A percentile compares a stretch with the other conserved stretches of the same genome.
Evolutionary conservation across 768 basidiomycete genomes (phyloP).

Genomic region (Tylopilus balloui): DNA sequence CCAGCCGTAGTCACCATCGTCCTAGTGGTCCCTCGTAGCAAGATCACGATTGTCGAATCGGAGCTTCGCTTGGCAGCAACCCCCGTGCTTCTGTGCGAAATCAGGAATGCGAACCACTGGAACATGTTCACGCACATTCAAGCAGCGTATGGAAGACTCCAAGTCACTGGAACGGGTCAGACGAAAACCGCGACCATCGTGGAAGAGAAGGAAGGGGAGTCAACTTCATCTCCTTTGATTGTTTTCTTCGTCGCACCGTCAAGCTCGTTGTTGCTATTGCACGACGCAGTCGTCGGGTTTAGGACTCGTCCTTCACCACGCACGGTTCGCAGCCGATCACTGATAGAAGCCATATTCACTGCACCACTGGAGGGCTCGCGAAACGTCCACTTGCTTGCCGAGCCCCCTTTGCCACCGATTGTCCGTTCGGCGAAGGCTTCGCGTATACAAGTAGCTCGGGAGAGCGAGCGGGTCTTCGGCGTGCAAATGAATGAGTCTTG

Average conservation of each 20-base stretch:
- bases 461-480: slow-evolving; percentile 12
- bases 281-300: slow-evolving; percentile 15
- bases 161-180: slow-evolving; percentile 14
- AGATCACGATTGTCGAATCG: slow-evolving; percentile 19
- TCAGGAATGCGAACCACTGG: slow-evolving; percentile 8
- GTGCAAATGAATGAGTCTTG: slow-evolving; percentile 15
- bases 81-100: slow-evolving; percentile 25
- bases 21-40: slow-evolving; percentile 31
- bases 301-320: slow-evolving; percentile 18
- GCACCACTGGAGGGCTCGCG: slow-evolving; percentile 15
- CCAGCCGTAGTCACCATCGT: slow-evolving; percentile 32
- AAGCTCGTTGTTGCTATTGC: slow-evolving; percentile 13
- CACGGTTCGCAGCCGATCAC: neutral
- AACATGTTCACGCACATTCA: slow-evolving; percentile 22
- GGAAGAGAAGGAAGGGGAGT: slow-evolving; percentile 17
- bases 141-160: slow-evolving; percentile 20
- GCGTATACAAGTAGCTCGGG: neutral
- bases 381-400: slow-evolving; percentile 24
- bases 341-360: slow-evolving; percentile 20
- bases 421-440: slow-evolving; percentile 6
- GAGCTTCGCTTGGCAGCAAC: slow-evolving; percentile 22
- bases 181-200: slow-evolving; percentile 17
- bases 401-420: slow-evolving; percentile 12
- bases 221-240: slow-evolving; percentile 17
- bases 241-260: slow-evolving; percentile 24